A percentile compares a stretch with the other conserved stretches of the same genome.
Evolutionary conservation across 2,329 filamentous ascomycete genomes (phyloP).

Genomic region (Calonectria pauciramosa): DNA sequence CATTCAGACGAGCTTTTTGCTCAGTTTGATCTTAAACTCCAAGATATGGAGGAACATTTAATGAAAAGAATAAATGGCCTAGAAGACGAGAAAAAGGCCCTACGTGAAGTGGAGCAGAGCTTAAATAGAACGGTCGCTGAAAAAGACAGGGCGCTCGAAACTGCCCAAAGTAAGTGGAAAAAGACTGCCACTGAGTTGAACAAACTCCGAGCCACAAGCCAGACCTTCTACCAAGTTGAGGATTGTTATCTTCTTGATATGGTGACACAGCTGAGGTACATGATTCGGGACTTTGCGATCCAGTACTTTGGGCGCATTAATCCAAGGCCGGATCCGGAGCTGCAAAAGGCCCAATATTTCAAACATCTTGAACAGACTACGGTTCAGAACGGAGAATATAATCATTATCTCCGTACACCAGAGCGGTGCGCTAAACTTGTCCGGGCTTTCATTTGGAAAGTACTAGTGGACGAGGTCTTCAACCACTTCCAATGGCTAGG

Average conservation of each 20-base stretch:
- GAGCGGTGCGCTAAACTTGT: not conserved
- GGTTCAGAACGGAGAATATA: not conserved
- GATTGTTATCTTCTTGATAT: not conserved
- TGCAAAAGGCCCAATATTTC: not conserved
- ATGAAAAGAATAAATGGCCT: not conserved
- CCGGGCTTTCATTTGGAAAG: not conserved
- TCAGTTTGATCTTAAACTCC: not conserved
- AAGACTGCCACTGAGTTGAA: not conserved
- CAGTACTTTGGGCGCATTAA: not conserved
- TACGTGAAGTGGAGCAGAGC: not conserved
- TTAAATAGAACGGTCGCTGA: not conserved
- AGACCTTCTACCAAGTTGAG: slow-evolving; percentile 3
- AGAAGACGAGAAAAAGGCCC: not conserved
- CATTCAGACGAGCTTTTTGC: not conserved
- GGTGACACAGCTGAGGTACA: not conserved
- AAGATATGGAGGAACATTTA: not conserved
- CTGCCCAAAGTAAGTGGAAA: not conserved
- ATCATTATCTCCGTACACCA: not conserved
- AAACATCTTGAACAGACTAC: not conserved
- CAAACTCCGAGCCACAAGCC: not conserved
- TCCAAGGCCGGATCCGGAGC: not conserved
- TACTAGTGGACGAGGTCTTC: not conserved
- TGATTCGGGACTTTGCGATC: not conserved
- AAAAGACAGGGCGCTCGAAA: not conserved
- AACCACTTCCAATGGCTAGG: not conserved